Conservation (phyloP, 1,284 basidiomycete genomes). For the Spongispora temasekensis region DNA sequence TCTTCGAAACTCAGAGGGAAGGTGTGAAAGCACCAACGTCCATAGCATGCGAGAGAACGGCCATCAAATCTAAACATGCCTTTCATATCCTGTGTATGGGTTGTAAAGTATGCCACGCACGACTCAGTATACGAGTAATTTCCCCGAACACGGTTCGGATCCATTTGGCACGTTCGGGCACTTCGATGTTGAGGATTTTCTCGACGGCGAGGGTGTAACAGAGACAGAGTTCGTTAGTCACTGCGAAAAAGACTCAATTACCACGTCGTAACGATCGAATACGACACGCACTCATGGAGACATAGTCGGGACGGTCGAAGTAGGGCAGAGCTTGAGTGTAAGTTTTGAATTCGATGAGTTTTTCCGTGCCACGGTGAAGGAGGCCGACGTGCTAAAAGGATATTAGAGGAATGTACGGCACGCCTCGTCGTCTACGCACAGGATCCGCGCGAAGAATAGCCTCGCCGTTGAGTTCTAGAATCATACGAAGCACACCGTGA, state of each 20-base stretch:
- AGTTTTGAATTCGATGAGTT: slow-evolving; percentile 99
- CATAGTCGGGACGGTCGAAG: slow-evolving; percentile 99
- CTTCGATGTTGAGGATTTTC: slow-evolving; percentile 97
- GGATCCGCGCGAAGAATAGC: slow-evolving; percentile 90
- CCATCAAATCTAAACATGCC: slow-evolving; percentile 80
- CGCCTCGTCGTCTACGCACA: slow-evolving; percentile 44
- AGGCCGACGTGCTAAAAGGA: slow-evolving; percentile 84
- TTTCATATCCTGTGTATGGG: slow-evolving; percentile 1
- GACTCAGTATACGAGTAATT: slow-evolving; percentile 95
- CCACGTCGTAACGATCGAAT: background rate
- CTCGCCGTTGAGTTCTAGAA: slow-evolving; percentile 97
- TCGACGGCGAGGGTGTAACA: slow-evolving; percentile 98
- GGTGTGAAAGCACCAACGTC: slow-evolving; percentile 98
- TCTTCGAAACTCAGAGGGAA: slow-evolving; percentile 99
- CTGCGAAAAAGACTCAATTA: slow-evolving; percentile 38
- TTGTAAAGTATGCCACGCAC: slow-evolving; percentile 43
- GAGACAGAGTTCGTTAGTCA: slow-evolving; percentile 97
- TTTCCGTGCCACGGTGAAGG: slow-evolving; percentile 97
- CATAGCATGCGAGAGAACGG: slow-evolving; percentile 93
- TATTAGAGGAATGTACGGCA: background rate
- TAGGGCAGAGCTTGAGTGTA: slow-evolving; percentile 99
- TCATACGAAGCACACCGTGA: slow-evolving; percentile 97
- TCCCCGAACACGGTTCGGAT: slow-evolving; percentile 97
- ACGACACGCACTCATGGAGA: slow-evolving; percentile 86
- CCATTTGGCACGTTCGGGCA: slow-evolving; percentile 99